These are phyloP conservation scores for Wilcoxina mikolae DNA, from an alignment of 495 filamentous ascomycete genomes.

Conservation along the genomic window DNA sequence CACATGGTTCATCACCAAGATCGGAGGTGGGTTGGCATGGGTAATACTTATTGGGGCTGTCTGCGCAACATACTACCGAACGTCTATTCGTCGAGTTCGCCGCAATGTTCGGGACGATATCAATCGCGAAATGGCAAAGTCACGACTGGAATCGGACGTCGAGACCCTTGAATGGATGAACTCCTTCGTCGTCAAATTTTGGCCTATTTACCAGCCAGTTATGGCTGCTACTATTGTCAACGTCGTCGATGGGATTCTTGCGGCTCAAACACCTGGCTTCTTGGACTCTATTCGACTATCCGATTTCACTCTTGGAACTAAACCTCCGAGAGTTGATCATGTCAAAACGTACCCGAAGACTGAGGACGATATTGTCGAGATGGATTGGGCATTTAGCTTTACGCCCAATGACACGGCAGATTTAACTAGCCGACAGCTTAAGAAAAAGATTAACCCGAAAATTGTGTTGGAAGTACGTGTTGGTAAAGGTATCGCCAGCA, in stretches of 20 bases:
- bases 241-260: conserved; percentile 89
- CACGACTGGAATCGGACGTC: conserved; percentile 74
- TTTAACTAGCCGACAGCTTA: conserved; percentile 75
- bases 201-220: conserved; percentile 94
- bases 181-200: conserved; percentile 95
- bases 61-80: conserved; percentile 92
- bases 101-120: conserved; percentile 95
- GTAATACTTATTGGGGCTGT: conserved; percentile 79
- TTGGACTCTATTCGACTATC: conserved; percentile 85
- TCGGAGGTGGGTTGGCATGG: conserved; percentile 88
- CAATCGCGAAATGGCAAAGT: conserved; percentile 79
- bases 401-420: conserved; percentile 87
- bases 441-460: conserved; percentile 94
- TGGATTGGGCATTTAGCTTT: conserved; percentile 99
- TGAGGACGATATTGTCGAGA: conserved; percentile 85
- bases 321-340: conserved; percentile 89
- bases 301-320: conserved; percentile 79
- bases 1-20: conserved; percentile 75
- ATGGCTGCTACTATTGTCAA: conserved; percentile 81
- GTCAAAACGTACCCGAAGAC: conserved; percentile 96
- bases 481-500: conserved; percentile 87
- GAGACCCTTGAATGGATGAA: conserved; percentile 99
- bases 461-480: conserved; percentile 83
- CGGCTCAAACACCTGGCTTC: conserved; percentile 76
- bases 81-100: conserved; percentile 79